Evolutionary conservation across 768 basidiomycete species (phyloP).

Genomic region (Tricholoma furcatifolium): DNA sequence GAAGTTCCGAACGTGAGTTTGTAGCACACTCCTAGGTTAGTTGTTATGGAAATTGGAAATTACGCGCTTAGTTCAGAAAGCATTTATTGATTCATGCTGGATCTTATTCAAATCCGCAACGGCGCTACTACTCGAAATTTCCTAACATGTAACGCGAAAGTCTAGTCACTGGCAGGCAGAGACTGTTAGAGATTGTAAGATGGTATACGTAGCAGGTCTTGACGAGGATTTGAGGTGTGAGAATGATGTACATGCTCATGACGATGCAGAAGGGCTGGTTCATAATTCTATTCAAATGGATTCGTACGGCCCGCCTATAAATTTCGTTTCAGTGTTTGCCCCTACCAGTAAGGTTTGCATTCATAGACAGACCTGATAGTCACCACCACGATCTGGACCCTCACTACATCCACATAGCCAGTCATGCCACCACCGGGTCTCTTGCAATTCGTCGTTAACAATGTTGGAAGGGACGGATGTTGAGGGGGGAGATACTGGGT

Average conservation of each 20-base stretch:
- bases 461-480: slow-evolving; percentile 17
- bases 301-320: slow-evolving; percentile 76
- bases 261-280: no score
- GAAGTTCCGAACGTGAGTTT: no score
- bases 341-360: background rate
- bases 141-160: no score
- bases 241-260: background rate
- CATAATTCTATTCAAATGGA: slow-evolving; percentile 44
- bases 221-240: background rate
- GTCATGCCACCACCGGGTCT: slow-evolving; percentile 79
- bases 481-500: slow-evolving; percentile 30
- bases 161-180: no score
- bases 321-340: slow-evolving; percentile 4
- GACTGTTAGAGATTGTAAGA: no score
- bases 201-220: no score
- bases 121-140: no score
- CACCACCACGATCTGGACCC: slow-evolving; percentile 70
- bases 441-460: slow-evolving; percentile 31
- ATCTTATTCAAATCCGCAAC: no score
- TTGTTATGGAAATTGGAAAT: no score
- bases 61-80: no score
- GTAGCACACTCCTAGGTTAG: no score
- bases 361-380: slow-evolving; percentile 55
- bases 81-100: no score
- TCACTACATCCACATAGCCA: slow-evolving; percentile 83